Evolutionary conservation across 2,329 filamentous ascomycete genomes (phyloP).

Genomic region (Colletotrichum ledebouriae): DNA sequence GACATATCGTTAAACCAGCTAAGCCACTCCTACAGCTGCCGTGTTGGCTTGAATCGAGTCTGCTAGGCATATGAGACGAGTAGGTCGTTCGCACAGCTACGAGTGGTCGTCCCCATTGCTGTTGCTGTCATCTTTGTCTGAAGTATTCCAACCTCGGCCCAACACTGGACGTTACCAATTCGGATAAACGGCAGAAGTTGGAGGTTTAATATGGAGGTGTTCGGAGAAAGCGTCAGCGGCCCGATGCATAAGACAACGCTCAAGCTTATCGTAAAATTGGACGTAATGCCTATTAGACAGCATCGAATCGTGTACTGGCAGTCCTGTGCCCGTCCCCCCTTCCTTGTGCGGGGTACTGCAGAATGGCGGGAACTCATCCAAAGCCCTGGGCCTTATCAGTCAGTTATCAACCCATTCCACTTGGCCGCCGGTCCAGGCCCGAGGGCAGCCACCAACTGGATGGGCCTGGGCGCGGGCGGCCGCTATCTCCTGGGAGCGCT

Average conservation of each 20-base stretch:
- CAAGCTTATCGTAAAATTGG: slow-evolving; percentile 39
- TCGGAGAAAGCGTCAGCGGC: slow-evolving; percentile 21
- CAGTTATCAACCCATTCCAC: slow-evolving; percentile 35
- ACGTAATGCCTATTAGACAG: slow-evolving; percentile 42
- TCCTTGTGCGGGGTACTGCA: slow-evolving; percentile 39
- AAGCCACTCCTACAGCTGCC: no score
- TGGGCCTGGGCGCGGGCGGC: slow-evolving; percentile 20
- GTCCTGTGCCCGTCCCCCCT: slow-evolving; percentile 10
- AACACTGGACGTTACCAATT: no score
- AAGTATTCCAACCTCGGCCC: no score
- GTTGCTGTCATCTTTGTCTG: no score
- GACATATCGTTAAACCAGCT: no score
- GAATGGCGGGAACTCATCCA: not conserved
- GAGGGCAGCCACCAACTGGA: slow-evolving; percentile 23
- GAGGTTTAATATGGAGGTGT: slow-evolving; percentile 4
- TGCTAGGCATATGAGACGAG: no score
- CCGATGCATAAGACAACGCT: slow-evolving; percentile 15
- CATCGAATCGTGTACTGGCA: slow-evolving; percentile 32
- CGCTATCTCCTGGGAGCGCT: slow-evolving; percentile 22
- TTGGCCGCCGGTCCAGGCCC: slow-evolving; percentile 42
- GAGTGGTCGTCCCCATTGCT: no score
- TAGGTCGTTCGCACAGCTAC: no score
- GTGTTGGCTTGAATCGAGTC: no score
- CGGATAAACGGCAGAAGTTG: slow-evolving; percentile 8
- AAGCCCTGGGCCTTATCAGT: slow-evolving; percentile 33